A percentile compares a stretch with the other conserved stretches of the same genome.
Evolutionary conservation across 2,329 filamentous ascomycete species (phyloP).

Genomic region (Dactylellina leptospora): DNA sequence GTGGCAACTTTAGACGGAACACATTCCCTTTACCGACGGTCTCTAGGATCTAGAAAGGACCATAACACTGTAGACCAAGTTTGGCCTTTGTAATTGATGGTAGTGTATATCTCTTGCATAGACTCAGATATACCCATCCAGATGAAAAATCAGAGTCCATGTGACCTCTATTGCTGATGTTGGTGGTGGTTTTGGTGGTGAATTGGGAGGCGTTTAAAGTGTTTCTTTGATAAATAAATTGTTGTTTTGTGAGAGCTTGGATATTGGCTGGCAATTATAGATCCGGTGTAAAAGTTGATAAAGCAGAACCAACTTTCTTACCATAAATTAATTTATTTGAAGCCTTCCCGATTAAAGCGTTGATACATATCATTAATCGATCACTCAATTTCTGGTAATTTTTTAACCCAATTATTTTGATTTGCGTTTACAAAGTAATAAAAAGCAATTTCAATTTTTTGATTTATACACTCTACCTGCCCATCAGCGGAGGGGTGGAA

Average conservation of each 20-base stretch:
- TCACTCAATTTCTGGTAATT: neutral
- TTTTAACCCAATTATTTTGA: neutral
- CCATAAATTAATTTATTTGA: neutral
- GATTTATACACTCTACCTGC: conserved; percentile 8
- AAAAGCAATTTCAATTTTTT: conserved; percentile 6
- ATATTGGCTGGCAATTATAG: neutral
- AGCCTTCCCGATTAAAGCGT: neutral
- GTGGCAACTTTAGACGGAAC: neutral
- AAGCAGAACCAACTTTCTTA: neutral
- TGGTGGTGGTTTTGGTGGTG: neutral
- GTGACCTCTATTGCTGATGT: neutral
- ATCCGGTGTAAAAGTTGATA: neutral
- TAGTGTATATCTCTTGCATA: neutral
- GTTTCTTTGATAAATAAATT: neutral
- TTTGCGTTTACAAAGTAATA: neutral
- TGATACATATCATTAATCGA: neutral
- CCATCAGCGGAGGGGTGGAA: conserved; percentile 13
- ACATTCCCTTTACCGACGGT: neutral
- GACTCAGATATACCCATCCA: neutral
- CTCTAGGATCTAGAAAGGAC: neutral
- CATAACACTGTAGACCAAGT: neutral
- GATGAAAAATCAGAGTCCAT: neutral
- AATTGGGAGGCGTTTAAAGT: neutral
- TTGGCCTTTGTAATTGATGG: neutral
- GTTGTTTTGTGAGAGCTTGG: neutral